Evolutionary conservation across 2,329 filamentous ascomycete species (phyloP).

Genomic region (Cordyceps fumosorosea): DNA sequence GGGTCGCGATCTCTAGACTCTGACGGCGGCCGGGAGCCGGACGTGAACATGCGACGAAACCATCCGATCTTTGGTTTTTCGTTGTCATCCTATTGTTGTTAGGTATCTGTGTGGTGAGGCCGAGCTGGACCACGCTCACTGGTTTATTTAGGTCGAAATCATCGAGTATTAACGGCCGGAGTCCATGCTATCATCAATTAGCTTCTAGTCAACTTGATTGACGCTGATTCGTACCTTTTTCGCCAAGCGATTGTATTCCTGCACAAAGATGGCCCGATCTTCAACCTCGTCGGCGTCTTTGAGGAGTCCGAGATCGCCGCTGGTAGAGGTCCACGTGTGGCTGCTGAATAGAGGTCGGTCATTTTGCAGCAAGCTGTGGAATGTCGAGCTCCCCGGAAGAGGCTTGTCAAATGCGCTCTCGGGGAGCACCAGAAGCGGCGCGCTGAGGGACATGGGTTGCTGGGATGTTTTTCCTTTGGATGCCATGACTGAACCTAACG

Average conservation of each 20-base stretch:
- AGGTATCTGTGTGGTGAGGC: background rate
- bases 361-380: conserved; percentile 2
- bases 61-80: conserved; percentile 27
- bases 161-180: conserved; percentile 35
- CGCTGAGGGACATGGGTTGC: background rate
- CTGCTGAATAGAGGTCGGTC: conserved; percentile 29
- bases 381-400: conserved; percentile 5
- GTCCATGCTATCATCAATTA: conserved; percentile 40
- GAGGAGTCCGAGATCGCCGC: conserved; percentile 40
- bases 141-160: conserved; percentile 26
- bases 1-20: conserved; percentile 9
- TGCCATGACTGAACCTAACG: conserved; percentile 8
- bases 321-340: conserved; percentile 53
- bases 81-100: background rate
- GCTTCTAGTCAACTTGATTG: background rate
- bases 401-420: conserved; percentile 1
- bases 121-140: conserved; percentile 16
- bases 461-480: background rate
- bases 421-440: conserved; percentile 4
- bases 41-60: conserved; percentile 32
- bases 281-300: conserved; percentile 45
- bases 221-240: conserved; percentile 38
- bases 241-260: conserved; percentile 56
- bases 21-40: conserved; percentile 16
- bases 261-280: conserved; percentile 41